Evolutionary conservation across 805 yeast species (phyloP).

Genomic region (Candida sphagnicola): DNA sequence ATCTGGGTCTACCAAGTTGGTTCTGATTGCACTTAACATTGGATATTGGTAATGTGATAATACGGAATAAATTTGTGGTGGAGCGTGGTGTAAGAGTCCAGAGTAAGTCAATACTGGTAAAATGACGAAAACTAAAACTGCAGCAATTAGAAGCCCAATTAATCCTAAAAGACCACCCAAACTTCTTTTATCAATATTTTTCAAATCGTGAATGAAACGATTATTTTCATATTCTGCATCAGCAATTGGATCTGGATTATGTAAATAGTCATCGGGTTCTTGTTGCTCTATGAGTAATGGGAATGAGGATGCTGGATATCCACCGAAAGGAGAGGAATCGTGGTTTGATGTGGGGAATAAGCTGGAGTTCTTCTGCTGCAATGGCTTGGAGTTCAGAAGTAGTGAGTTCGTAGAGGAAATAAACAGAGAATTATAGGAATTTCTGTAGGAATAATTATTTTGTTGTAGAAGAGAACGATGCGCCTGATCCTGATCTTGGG

Average conservation of each 20-base stretch:
- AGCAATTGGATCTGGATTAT: conserved; percentile 92
- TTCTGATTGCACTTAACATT: conserved; percentile 53
- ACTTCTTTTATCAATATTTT: conserved; percentile 61
- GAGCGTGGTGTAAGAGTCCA: conserved; percentile 45
- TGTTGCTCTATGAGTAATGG: conserved; percentile 90
- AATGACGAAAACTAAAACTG: conserved; percentile 64
- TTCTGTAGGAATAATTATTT: neutral
- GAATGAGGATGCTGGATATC: conserved; percentile 89
- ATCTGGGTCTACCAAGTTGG: conserved; percentile 62
- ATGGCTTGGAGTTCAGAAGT: neutral
- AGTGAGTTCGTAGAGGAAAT: neutral
- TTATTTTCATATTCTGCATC: conserved; percentile 83
- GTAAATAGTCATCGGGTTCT: conserved; percentile 92
- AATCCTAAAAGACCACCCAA: conserved; percentile 61
- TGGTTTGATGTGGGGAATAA: neutral
- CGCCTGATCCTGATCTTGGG: neutral
- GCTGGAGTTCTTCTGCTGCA: no score
- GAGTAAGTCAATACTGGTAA: conserved; percentile 83
- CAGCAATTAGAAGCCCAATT: conserved; percentile 54
- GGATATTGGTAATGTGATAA: conserved; percentile 57
- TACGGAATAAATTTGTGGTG: conserved; percentile 33
- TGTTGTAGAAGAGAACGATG: no score
- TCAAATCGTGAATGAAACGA: conserved; percentile 60
- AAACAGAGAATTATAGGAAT: neutral
- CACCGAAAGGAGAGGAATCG: conserved; percentile 90